Conservation (phyloP, 768 basidiomycete genomes). For the Macrolepiota fuliginosa region DNA sequence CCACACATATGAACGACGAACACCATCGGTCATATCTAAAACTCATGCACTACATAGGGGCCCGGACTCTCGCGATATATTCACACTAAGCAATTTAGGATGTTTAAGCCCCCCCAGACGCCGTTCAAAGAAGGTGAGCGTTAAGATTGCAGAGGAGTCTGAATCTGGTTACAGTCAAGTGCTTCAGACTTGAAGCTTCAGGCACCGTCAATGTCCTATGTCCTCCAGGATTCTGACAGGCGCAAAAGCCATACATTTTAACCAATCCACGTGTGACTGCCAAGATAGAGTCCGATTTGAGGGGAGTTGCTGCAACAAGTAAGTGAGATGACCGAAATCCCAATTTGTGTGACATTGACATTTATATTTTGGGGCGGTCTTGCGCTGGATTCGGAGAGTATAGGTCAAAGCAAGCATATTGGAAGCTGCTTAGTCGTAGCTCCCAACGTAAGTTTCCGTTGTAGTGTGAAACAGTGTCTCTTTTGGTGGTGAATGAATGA, state of each 20-base stretch:
- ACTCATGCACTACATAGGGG: too few species aligned
- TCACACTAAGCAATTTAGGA: too few species aligned
- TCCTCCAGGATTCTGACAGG: background rate
- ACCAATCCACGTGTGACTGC: background rate
- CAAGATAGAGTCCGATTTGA: background rate
- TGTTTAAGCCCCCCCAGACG: too few species aligned
- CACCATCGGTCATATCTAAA: too few species aligned
- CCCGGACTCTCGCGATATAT: too few species aligned
- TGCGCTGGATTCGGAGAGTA: background rate
- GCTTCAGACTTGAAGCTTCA: background rate
- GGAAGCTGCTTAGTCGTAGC: background rate
- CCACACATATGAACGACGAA: too few species aligned
- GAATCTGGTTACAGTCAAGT: background rate
- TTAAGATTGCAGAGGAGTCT: background rate
- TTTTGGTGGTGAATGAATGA: background rate
- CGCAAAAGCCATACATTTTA: background rate
- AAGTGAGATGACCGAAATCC: background rate
- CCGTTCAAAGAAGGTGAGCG: background rate
- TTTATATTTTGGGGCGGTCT: background rate
- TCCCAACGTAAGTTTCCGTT: background rate
- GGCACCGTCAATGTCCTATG: background rate
- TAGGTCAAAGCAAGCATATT: background rate
- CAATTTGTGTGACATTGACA: background rate
- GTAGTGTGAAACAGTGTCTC: background rate
- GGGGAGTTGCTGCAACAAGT: background rate